Evolutionary conservation across 768 basidiomycete genomes (phyloP), one percentile per base, ranked within the genome.

Genomic region (Daedaleopsis nitida): DNA sequence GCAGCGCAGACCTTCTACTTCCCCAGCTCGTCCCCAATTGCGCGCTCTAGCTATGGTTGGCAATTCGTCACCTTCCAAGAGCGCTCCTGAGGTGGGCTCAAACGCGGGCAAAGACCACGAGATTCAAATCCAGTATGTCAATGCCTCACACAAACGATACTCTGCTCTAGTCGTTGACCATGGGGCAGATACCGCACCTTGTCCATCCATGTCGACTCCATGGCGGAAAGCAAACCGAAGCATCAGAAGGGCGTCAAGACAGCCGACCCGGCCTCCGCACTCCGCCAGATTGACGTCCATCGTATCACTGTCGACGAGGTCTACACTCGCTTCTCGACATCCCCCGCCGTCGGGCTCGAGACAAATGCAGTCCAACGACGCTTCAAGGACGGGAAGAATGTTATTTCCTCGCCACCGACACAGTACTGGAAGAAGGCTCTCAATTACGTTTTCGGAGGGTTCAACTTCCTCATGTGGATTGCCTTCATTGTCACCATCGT

Each of bases 381-480:
- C 8, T 47, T 50, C 2, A 64, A 57, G 37, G 44, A 43, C 3
- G 63, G 58, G 6, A 79, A 75, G 63, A 86, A 86, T 66, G 71
- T 78, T 45, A 80, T 86, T 21, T 79, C 77, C 21, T 78, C 82
- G 0, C 81, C 81, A 2, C 78, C 76, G 3, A 78, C 76, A 8
- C 78, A 81, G 65, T 77, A 75, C 65, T 81, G 72, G 76, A 75
- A 78, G 67, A 85, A 84, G 74, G 73, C 77, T 34, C 66, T 83
- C 17, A 80, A 78, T 65, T 86, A 84, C 55, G 60, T 86, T 51
- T 82, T 86, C 49, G 82, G 84, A 44, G 85, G 85, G 0, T 86
- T 86, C 69, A 84, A 84, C 54, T 78, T 78, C 55, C 70, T 86
- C 16, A 80, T 86, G 72, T 79, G 84, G 75, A 76, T 81, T 52